These are phyloP conservation scores for Ogataea kodamae DNA, from an alignment of 805 yeast species.

Conservation along the genomic window DNA sequence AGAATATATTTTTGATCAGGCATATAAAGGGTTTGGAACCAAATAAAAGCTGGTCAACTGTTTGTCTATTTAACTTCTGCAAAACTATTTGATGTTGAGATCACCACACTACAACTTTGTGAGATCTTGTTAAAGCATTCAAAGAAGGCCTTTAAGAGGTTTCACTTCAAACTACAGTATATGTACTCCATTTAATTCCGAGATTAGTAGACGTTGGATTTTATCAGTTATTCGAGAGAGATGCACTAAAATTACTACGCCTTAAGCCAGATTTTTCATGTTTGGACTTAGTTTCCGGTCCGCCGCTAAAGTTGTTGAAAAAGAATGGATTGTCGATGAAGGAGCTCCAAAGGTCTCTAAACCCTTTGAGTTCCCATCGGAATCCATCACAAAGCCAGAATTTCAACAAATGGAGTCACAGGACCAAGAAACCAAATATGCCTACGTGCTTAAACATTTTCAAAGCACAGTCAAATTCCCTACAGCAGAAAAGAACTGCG, in stretches of 20 bases:
- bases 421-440: conserved; percentile 58
- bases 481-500: conserved; percentile 39
- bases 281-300: conserved; percentile 29
- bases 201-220: too few species aligned
- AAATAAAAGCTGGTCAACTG: too few species aligned
- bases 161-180: too few species aligned
- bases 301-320: conserved; percentile 11
- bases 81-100: too few species aligned
- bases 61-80: too few species aligned
- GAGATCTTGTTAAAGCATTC: too few species aligned
- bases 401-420: conserved; percentile 44
- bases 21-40: conserved; percentile 31
- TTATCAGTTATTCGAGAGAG: too few species aligned
- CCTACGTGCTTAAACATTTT: conserved; percentile 57
- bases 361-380: conserved; percentile 57
- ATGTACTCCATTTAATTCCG: too few species aligned
- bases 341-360: conserved; percentile 20
- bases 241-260: too few species aligned
- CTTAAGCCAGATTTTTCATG: conserved; percentile 24
- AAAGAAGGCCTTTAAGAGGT: neutral
- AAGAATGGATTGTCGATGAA: conserved; percentile 28
- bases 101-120: too few species aligned
- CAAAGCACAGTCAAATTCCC: conserved; percentile 47
- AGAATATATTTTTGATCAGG: conserved; percentile 57
- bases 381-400: conserved; percentile 34